Percentiles rank a stretch among this genome's conserved stretches.
phyloP scores from a whole-genome alignment of 2,329 filamentous ascomycete genomes.

The Talaromyces sp. region DNA sequence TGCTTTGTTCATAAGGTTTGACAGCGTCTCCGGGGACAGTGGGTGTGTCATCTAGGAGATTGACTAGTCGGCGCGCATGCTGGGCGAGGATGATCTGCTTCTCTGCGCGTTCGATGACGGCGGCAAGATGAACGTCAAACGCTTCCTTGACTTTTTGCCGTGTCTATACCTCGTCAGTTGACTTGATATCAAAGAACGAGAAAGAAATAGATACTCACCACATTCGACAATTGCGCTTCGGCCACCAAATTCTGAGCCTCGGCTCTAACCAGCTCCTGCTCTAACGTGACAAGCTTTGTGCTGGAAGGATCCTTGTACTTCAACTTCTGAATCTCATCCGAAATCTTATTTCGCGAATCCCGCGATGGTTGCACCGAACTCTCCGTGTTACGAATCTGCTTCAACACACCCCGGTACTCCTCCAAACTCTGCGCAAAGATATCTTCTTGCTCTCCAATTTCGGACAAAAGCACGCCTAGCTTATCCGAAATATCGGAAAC shows the following conservation, averaged over 20 bases:
- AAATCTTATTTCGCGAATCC: constrained; percentile 79
- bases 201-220: constrained; percentile 54
- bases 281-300: constrained; percentile 72
- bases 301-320: constrained; percentile 90
- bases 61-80: constrained; percentile 78
- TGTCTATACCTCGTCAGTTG: constrained; percentile 53
- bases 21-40: constrained; percentile 79
- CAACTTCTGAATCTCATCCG: constrained; percentile 85
- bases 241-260: constrained; percentile 95
- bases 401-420: constrained; percentile 74
- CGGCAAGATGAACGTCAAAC: constrained; percentile 80
- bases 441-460: constrained; percentile 93
- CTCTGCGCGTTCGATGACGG: constrained; percentile 91
- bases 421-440: constrained; percentile 79
- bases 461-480: constrained; percentile 82
- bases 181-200: background rate
- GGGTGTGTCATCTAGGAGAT: constrained; percentile 82
- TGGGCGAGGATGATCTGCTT: constrained; percentile 93
- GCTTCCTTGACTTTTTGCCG: constrained; percentile 95
- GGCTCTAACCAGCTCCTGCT: constrained; percentile 93
- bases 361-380: constrained; percentile 89
- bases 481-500: constrained; percentile 92
- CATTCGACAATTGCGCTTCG: constrained; percentile 92
- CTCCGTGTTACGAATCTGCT: constrained; percentile 93
- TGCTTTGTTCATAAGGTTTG: constrained; percentile 59